Evolutionary conservation across 2,329 filamentous ascomycete genomes (phyloP), one percentile per base, ranked within the genome.

Genomic region (Cladophialophora psammophila): DNA sequence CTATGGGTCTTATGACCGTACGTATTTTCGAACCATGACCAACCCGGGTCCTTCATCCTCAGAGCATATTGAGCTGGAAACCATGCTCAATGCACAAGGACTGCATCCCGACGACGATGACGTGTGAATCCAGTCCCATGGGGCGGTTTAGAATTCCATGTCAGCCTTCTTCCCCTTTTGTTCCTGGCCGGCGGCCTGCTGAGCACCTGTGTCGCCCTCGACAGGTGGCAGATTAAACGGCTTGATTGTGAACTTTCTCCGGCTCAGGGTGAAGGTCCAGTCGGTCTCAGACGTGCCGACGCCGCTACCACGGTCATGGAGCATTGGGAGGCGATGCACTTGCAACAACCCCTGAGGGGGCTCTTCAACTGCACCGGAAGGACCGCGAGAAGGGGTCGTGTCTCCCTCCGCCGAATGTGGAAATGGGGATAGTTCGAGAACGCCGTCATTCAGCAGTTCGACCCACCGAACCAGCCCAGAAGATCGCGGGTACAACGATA

Each of bases 201-300:
- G 87, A 13, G 84, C 87, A 73, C 88, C 87, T 52, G 80, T 86
- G 71, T 93, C 92, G 1, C 91, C 92, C 63, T 93, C 91, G 48
- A 94, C 83, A 0, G 95, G 95, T 32, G 95, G 95, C 52, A 99
- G 82, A 76, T 91, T 95, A 78, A 93, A 97, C 0, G 93, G 93
- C 74, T 90, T 91, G 70, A 99, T 93, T 45, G 92, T 86, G 72
- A 99, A 88, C 60, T 92, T 94, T 73, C 87, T 89, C 74, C 92
- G 85, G 77, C 93, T 97, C 60, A 99, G 80, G 68, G 89, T 94
- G 78, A 99, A 99, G 4, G 93, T 93, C 79, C 97, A 86, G 78
- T 97, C 93, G 75, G 96, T 92, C 31, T 91, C 89, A 62, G 90
- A 85, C 69, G 88, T 88, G 65, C 87, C 87, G 45, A 86, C 85